Evolutionary conservation across 352 stramenopile genomes (phyloP), one percentile per base, ranked within the genome.

Genomic region (Plasmopara muralis): DNA sequence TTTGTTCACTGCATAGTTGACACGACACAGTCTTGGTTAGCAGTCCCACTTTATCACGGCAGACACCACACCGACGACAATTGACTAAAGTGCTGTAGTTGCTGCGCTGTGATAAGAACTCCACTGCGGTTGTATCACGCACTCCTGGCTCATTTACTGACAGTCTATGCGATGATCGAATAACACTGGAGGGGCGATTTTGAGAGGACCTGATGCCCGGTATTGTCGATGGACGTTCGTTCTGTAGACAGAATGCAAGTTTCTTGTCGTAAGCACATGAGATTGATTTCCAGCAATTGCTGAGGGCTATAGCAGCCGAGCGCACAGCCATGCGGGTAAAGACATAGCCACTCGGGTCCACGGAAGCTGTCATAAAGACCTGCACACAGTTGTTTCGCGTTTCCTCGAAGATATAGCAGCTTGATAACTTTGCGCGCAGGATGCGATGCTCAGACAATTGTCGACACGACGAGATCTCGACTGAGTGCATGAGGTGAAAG

Each of bases 181-280:
- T 57, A 16, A 49, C 34, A 9, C 43, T 57, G 18, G 41, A 15
- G 35, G 34, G 50, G 5, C 30, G 50, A 15, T 48, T 48, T 18
- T 53, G 48, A 42, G 59, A 63, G 5, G 46, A 57, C 0, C 50
- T 43, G 13, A 55, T 30, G 10, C 10, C 13, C 16, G 45, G 44
- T 18, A 60, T 53, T 13, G 43, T 9, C 6, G 56, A 68, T 31
- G 54, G 57, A 1, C 64, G 68, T 15, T 79, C 68, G 25, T 76
- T 69, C 53, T 77, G 64, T 25, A 83, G 48, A 37, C 62, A 70
- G 53, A 66, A 85, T 6, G 70, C 74, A 28, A 89, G 72, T 33
- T 89, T 89, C 60, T 84, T 85, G 66, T 67, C 81, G 43, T 89
- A 73, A 10, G 78, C 68, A 33, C 78, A 89, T 31, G 39, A 64